These are phyloP conservation scores for Carnegiea gigantea DNA, from an alignment of 179 eudicot species.

Conservation along the genomic window DNA sequence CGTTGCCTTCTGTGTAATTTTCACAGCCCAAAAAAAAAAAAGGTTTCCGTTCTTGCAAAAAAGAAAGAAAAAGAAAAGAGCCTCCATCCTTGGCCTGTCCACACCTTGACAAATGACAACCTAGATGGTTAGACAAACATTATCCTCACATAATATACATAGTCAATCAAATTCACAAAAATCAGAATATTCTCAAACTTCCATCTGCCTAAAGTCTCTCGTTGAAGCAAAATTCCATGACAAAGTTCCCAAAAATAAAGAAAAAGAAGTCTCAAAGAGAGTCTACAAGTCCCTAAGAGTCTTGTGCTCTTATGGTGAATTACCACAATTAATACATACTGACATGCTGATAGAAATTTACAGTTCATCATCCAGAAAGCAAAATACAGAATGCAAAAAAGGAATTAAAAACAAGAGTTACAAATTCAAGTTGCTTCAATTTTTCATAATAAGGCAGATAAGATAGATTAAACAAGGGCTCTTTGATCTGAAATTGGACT, in stretches of 20 bases:
- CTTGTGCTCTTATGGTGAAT: slow-evolving; percentile 18
- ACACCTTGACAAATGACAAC: no score
- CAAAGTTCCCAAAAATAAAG: not conserved
- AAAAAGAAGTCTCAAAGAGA: not conserved
- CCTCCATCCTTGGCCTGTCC: no score
- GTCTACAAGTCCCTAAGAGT: slow-evolving; percentile 5
- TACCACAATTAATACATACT: slow-evolving; percentile 27
- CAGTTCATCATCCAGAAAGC: slow-evolving; percentile 24
- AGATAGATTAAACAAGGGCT: not conserved
- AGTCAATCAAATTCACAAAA: no score
- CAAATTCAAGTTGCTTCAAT: not conserved
- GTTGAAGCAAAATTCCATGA: slow-evolving; percentile 19
- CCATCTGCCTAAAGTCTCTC: not conserved
- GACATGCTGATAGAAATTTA: slow-evolving; percentile 23
- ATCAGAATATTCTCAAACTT: no score
- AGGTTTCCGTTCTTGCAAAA: no score
- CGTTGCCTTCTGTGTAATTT: no score
- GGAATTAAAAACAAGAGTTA: not conserved
- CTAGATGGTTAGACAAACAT: no score
- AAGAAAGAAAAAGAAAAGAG: no score
- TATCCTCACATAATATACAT: no score
- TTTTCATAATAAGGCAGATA: slow-evolving; percentile 5
- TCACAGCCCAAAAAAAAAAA: no score
- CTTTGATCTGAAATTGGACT: not conserved
- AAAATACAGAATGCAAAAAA: not conserved